These are phyloP conservation scores for Trametes cubensis DNA, from an alignment of 768 basidiomycete genomes.

Conservation along the genomic window DNA sequence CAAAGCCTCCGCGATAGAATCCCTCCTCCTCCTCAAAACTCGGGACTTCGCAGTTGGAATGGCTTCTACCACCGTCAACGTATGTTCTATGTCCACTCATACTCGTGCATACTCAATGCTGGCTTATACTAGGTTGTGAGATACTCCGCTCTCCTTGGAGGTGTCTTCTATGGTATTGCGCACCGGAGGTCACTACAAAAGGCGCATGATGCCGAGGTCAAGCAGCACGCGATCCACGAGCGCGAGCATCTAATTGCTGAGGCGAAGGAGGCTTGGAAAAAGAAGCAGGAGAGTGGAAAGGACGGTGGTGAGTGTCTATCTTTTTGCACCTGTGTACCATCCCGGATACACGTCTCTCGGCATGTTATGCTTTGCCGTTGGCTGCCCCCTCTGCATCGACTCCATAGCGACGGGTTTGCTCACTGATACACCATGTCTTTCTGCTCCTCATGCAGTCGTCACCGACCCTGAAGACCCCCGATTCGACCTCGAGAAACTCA, in stretches of 20 bases:
- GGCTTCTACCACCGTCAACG: constrained; percentile 78
- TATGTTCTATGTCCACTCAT: constrained; percentile 40
- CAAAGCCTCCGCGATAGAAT: neutral
- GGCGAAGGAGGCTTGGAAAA: constrained; percentile 90
- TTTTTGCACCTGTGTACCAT: neutral
- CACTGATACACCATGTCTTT: neutral
- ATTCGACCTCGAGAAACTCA: constrained; percentile 93
- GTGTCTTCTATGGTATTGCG: constrained; percentile 88
- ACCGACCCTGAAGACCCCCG: constrained; percentile 93
- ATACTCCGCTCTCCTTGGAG: constrained; percentile 86
- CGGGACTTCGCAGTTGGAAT: constrained; percentile 39
- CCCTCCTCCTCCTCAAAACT: constrained; percentile 3
- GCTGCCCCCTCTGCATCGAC: too few relatives aligned
- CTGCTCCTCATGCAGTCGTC: constrained; percentile 58
- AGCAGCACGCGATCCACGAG: constrained; percentile 70
- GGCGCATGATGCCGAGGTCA: constrained; percentile 74
- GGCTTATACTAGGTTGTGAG: constrained; percentile 67
- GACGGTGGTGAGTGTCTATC: constrained; percentile 53
- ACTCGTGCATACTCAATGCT: neutral
- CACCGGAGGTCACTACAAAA: constrained; percentile 91
- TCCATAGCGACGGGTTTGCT: neutral
- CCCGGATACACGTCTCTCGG: neutral
- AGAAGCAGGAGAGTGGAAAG: constrained; percentile 61
- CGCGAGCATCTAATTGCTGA: constrained; percentile 78
- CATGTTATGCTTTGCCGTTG: neutral